A percentile compares a stretch with the other conserved stretches of the same genome.
Conservation (phyloP, 345 rosid genomes). For the Ceriops tagal region DNA sequence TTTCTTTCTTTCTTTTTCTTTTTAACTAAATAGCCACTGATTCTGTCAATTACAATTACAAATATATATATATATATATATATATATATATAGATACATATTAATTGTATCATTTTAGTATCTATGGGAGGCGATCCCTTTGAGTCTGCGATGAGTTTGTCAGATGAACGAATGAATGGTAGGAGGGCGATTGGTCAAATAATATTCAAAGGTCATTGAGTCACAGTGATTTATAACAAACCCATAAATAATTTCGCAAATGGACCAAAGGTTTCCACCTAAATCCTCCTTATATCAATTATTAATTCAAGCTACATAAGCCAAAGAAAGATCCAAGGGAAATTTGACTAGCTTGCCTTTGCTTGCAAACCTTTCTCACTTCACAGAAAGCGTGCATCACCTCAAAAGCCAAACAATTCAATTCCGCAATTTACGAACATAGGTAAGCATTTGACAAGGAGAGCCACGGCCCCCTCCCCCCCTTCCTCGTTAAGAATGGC, state of each 20-base stretch:
- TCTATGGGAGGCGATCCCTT: not conserved
- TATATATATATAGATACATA: too few species aligned
- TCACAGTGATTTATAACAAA: constrained; percentile 11
- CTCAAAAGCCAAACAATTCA: not conserved
- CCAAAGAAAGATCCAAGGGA: not conserved
- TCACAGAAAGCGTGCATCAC: not conserved
- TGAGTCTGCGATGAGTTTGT: constrained; percentile 7
- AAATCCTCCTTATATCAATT: not conserved
- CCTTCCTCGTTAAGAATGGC: too few species aligned
- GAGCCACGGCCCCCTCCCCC: not conserved
- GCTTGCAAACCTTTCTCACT: constrained; percentile 7
- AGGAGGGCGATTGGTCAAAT: constrained; percentile 23
- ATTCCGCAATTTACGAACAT: not conserved
- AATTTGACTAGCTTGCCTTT: not conserved
- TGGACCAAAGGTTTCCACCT: not conserved
- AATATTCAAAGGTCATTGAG: constrained; percentile 14
- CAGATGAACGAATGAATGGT: not conserved
- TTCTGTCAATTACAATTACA: too few species aligned
- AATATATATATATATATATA: too few species aligned
- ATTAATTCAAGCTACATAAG: not conserved
- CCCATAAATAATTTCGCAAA: not conserved
- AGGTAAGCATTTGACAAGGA: not conserved
- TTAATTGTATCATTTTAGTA: too few species aligned
- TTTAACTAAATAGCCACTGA: too few species aligned
- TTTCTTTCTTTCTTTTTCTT: too few species aligned